These are phyloP conservation scores for Acephala macrosclerotiorum DNA, from an alignment of 2,329 filamentous ascomycete species.

Conservation along the genomic window DNA sequence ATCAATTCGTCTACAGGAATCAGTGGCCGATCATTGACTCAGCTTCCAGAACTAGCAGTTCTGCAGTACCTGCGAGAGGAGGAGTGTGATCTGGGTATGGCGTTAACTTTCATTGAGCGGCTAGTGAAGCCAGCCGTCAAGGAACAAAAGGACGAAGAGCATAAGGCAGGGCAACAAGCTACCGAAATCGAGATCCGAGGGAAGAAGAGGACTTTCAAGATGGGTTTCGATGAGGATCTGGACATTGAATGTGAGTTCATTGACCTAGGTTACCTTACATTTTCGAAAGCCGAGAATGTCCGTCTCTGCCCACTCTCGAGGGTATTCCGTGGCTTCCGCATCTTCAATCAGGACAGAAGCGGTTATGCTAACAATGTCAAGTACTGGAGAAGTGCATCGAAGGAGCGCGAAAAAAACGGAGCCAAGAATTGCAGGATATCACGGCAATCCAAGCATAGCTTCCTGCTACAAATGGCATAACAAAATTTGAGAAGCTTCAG, in stretches of 20 bases:
- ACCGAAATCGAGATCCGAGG: slow-evolving; percentile 14
- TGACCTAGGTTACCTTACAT: neutral
- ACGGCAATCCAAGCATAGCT: neutral
- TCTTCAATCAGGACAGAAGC: neutral
- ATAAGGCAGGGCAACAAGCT: neutral
- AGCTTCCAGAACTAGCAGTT: slow-evolving; percentile 39
- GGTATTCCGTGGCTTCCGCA: neutral
- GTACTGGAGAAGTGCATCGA: slow-evolving; percentile 1
- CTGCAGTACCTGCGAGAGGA: slow-evolving; percentile 34
- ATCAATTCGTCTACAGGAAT: slow-evolving; percentile 29
- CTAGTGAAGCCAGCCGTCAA: slow-evolving; percentile 16
- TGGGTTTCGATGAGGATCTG: slow-evolving; percentile 12
- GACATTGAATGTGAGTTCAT: slow-evolving; percentile 4
- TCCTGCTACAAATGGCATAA: neutral
- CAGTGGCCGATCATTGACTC: slow-evolving; percentile 38
- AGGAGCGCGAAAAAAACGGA: neutral
- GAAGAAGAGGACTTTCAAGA: slow-evolving; percentile 11
- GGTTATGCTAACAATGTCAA: neutral
- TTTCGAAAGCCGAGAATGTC: slow-evolving; percentile 1
- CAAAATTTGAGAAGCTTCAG: neutral
- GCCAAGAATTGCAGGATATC: neutral
- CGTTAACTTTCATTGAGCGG: slow-evolving; percentile 32
- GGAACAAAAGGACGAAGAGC: neutral
- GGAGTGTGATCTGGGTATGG: slow-evolving; percentile 34
- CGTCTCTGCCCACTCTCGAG: neutral